These are phyloP conservation scores for Alternaria sp. DNA, from an alignment of 2,329 filamentous ascomycete genomes.

Conservation along the genomic window DNA sequence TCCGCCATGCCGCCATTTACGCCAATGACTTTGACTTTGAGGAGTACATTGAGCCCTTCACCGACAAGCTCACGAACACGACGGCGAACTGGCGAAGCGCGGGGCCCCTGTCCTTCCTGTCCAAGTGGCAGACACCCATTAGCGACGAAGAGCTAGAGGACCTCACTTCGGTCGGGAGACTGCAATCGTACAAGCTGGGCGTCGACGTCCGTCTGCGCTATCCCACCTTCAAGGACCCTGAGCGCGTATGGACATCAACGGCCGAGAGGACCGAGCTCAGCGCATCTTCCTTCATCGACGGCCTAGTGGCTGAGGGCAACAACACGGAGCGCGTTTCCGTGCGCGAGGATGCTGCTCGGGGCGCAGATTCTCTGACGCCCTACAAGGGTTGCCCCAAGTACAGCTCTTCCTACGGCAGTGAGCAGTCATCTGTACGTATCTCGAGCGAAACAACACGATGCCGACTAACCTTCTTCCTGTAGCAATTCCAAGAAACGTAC, in stretches of 20 bases:
- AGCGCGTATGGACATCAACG: constrained; percentile 68
- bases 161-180: constrained; percentile 67
- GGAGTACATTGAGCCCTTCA: constrained; percentile 61
- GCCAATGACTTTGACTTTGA: constrained; percentile 64
- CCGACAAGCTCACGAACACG: constrained; percentile 66
- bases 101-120: constrained; percentile 65
- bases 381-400: constrained; percentile 72
- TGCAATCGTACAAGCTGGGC: constrained; percentile 68
- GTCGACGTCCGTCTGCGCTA: constrained; percentile 68
- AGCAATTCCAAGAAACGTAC: constrained; percentile 62
- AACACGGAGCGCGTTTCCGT: constrained; percentile 64
- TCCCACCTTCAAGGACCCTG: constrained; percentile 61
- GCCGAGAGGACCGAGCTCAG: constrained; percentile 69
- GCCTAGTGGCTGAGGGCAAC: constrained; percentile 63
- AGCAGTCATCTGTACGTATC: constrained; percentile 57
- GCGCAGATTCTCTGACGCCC: constrained; percentile 69
- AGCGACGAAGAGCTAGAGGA: constrained; percentile 65
- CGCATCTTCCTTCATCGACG: constrained; percentile 66
- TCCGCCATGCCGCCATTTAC: constrained; percentile 62
- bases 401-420: constrained; percentile 64
- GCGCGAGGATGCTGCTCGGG: constrained; percentile 64
- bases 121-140: constrained; percentile 65
- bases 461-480: not conserved
- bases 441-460: not conserved
- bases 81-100: constrained; percentile 67